These are phyloP conservation scores for Russula sp. DNA, from an alignment of 768 basidiomycete genomes.

Conservation along the genomic window DNA sequence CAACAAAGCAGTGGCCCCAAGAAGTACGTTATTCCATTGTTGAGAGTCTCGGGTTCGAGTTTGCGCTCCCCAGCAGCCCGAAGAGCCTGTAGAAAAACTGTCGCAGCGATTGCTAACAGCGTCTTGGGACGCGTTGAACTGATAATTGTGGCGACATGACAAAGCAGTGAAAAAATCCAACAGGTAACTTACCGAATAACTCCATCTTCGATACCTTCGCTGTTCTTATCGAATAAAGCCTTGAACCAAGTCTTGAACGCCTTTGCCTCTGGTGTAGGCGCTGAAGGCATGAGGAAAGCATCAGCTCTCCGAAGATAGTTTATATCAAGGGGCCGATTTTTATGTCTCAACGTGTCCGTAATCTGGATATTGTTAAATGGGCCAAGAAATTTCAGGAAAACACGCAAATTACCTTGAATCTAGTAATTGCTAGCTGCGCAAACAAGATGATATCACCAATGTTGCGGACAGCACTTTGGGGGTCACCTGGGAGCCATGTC, in stretches of 20 bases:
- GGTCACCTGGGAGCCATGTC: conserved; percentile 55
- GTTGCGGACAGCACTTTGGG: conserved; percentile 74
- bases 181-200: conserved; percentile 42
- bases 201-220: conserved; percentile 81
- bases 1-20: conserved; percentile 69
- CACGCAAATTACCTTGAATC: conserved; percentile 52
- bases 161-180: background rate
- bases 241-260: conserved; percentile 60
- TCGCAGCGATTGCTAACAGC: conserved; percentile 63
- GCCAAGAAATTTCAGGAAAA: background rate
- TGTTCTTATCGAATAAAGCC: conserved; percentile 69
- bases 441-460: conserved; percentile 79
- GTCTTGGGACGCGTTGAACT: conserved; percentile 71
- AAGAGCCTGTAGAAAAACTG: conserved; percentile 65
- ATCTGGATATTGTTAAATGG: conserved; percentile 42
- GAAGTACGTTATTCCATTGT: conserved; percentile 77
- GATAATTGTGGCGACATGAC: conserved; percentile 8
- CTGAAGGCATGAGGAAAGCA: conserved; percentile 42
- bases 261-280: conserved; percentile 42
- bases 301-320: conserved; percentile 53
- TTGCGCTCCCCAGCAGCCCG: conserved; percentile 45
- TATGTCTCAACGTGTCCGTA: conserved; percentile 47
- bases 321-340: conserved; percentile 46
- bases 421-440: conserved; percentile 59
- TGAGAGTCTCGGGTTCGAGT: conserved; percentile 64